phyloP scores from a whole-genome alignment of 768 basidiomycete species.

The Ephemerocybe angulata region DNA sequence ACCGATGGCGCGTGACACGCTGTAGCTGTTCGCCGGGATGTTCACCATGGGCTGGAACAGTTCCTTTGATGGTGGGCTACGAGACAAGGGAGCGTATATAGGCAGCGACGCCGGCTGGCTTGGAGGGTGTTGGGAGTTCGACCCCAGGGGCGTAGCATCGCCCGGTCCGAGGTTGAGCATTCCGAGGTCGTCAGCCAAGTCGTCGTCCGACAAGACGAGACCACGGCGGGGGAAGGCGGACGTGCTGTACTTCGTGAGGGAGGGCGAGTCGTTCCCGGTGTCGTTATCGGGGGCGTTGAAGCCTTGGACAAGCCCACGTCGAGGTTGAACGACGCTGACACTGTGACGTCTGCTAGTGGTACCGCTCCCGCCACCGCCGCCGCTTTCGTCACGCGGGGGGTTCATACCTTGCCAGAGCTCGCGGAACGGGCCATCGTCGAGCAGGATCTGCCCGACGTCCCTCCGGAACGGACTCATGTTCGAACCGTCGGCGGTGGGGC shows the following conservation, averaged over 20 bases:
- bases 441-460: conserved; percentile 73
- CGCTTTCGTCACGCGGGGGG: conserved; percentile 59
- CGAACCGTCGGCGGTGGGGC: conserved; percentile 51
- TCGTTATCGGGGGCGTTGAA: conserved; percentile 59
- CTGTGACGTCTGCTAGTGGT: conserved; percentile 81
- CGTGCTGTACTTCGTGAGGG: too few relatives aligned
- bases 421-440: conserved; percentile 70
- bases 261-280: conserved; percentile 32
- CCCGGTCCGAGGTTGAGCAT: conserved; percentile 53
- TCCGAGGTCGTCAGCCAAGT: conserved; percentile 69
- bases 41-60: conserved; percentile 46
- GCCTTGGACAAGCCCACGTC: conserved; percentile 61
- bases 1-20: conserved; percentile 48
- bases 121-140: conserved; percentile 49
- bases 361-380: conserved; percentile 59
- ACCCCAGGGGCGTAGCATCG: conserved; percentile 34
- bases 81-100: conserved; percentile 66
- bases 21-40: conserved; percentile 46
- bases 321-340: conserved; percentile 78
- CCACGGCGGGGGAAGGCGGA: conserved; percentile 48
- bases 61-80: conserved; percentile 57
- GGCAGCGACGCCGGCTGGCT: conserved; percentile 75
- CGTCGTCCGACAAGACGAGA: conserved; percentile 72
- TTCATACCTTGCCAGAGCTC: conserved; percentile 76
- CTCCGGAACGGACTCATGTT: conserved; percentile 87